Conservation (phyloP, 768 basidiomycete species). For the Postia placenta region DNA sequence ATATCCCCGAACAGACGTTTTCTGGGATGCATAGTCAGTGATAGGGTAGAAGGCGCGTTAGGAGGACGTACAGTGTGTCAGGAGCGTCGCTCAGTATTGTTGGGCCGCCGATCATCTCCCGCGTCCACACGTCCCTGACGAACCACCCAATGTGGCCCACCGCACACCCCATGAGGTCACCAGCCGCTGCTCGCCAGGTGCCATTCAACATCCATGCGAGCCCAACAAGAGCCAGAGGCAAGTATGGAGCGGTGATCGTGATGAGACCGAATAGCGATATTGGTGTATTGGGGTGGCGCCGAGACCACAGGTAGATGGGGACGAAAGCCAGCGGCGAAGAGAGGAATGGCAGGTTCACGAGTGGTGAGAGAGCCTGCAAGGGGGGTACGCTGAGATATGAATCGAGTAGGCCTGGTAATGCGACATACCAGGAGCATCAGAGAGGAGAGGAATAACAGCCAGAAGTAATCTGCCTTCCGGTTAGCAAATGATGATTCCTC, state of each 20-base stretch:
- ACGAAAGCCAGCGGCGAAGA: conserved; percentile 92
- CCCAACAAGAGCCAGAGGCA: conserved; percentile 85
- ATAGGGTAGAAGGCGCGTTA: background rate
- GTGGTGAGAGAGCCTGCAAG: conserved; percentile 67
- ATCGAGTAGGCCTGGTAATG: background rate
- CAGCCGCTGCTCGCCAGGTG: conserved; percentile 77
- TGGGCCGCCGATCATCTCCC: conserved; percentile 77
- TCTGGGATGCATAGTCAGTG: too few species aligned
- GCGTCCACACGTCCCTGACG: conserved; percentile 78
- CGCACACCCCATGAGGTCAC: conserved; percentile 77
- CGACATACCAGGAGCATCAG: conserved; percentile 75
- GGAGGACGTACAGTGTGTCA: conserved; percentile 51
- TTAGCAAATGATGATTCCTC: conserved; percentile 96
- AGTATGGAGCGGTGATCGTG: conserved; percentile 93
- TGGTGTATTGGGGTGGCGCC: conserved; percentile 90
- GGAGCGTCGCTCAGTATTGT: conserved; percentile 72
- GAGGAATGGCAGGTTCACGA: conserved; percentile 89
- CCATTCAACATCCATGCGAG: conserved; percentile 83
- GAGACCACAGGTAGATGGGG: conserved; percentile 95
- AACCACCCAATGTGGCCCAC: conserved; percentile 88
- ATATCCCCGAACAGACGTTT: conserved; percentile 63
- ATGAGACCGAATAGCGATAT: conserved; percentile 93
- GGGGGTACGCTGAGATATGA: too few species aligned
- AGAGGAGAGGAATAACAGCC: conserved; percentile 83
- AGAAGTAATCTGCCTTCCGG: conserved; percentile 89